phyloP scores from a whole-genome alignment of 169 alveolate genomes.

The Babesia ovata region DNA sequence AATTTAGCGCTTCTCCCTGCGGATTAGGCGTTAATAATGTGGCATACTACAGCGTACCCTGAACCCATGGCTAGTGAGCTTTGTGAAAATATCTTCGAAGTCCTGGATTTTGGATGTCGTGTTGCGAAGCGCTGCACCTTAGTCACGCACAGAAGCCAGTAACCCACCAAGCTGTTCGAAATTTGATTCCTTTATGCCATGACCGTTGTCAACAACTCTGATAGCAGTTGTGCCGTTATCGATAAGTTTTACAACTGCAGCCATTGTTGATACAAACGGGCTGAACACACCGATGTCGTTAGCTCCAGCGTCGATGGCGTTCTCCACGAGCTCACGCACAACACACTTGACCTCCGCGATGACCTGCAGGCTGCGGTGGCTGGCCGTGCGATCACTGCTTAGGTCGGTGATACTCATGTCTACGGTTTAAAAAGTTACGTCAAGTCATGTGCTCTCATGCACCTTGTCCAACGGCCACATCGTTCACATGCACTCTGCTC shows the following conservation, averaged over 20 bases:
- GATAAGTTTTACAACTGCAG: slow-evolving; percentile 80
- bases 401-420: slow-evolving; percentile 26
- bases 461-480: too few species aligned
- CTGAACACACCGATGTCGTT: slow-evolving; percentile 73
- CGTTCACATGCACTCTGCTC: too few species aligned
- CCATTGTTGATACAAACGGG: not conserved
- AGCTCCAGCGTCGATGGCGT: slow-evolving; percentile 92
- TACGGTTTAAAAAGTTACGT: not conserved
- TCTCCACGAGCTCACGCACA: slow-evolving; percentile 93
- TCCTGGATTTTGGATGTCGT: slow-evolving; percentile 92
- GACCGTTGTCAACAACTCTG: slow-evolving; percentile 91
- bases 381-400: slow-evolving; percentile 24
- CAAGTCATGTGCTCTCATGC: too few species aligned
- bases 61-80: slow-evolving; percentile 92
- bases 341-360: slow-evolving; percentile 68
- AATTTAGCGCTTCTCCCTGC: slow-evolving; percentile 82
- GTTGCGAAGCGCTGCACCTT: slow-evolving; percentile 74
- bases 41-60: slow-evolving; percentile 74
- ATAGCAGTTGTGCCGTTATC: slow-evolving; percentile 88
- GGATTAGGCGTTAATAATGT: not conserved
- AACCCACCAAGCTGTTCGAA: slow-evolving; percentile 77
- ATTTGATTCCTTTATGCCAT: slow-evolving; percentile 87
- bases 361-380: slow-evolving; percentile 69
- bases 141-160: not conserved
- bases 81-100: slow-evolving; percentile 87